Conservation (phyloP, 345 rosid species). For the Carallia pectinifolia region DNA sequence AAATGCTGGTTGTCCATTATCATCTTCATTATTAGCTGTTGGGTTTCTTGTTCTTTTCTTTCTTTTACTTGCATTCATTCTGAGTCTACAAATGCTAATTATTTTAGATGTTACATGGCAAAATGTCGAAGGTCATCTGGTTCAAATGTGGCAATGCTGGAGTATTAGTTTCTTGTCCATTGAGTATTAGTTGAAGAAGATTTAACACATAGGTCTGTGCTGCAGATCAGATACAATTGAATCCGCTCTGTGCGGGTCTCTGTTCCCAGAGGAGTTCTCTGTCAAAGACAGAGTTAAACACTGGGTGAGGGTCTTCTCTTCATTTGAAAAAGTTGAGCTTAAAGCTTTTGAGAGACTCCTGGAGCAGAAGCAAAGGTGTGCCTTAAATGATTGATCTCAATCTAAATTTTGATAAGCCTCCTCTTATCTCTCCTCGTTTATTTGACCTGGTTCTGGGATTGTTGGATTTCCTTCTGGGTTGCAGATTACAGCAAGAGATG, state of each 20-base stretch:
- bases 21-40: too few species aligned
- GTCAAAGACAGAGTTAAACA: conserved; percentile 59
- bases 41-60: too few species aligned
- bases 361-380: conserved; percentile 94
- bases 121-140: conserved; percentile 1
- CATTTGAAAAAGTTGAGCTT: conserved; percentile 78
- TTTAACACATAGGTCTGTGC: conserved; percentile 27
- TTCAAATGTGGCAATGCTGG: not conserved
- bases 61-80: too few species aligned
- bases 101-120: not conserved
- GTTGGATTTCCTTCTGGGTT: conserved; percentile 44
- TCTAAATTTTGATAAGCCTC: conserved; percentile 15
- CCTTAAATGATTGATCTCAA: conserved; percentile 22
- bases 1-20: too few species aligned
- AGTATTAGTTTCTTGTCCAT: conserved; percentile 4
- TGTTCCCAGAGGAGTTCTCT: conserved; percentile 65
- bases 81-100: not conserved
- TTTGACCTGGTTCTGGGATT: conserved; percentile 34
- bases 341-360: conserved; percentile 87
- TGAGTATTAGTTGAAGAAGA: not conserved
- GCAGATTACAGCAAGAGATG: conserved; percentile 98
- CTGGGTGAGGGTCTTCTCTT: conserved; percentile 79
- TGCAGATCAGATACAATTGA: conserved; percentile 95
- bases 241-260: conserved; percentile 55
- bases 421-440: conserved; percentile 22